Percentiles rank a stretch among this genome's conserved stretches.
Evolutionary conservation across 2,329 filamentous ascomycete species (phyloP).

Genomic region (Penicillium concentricum): DNA sequence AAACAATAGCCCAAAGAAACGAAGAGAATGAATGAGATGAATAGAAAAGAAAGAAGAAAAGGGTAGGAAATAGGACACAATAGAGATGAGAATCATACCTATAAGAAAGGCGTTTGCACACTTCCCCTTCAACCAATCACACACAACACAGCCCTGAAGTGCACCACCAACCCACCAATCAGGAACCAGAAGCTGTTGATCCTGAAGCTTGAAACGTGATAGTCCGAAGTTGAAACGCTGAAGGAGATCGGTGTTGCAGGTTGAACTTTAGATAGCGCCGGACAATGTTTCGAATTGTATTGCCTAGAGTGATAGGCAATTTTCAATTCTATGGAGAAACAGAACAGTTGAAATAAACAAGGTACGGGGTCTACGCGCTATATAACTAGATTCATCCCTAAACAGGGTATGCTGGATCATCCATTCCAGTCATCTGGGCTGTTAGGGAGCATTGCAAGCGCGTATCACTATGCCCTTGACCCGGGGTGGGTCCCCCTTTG

Average conservation of each 20-base stretch:
- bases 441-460: slow-evolving; percentile 9
- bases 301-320: neutral
- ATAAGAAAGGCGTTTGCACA: neutral
- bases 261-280: neutral
- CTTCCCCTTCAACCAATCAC: slow-evolving; percentile 16
- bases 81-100: neutral
- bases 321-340: neutral
- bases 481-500: neutral
- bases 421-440: slow-evolving; percentile 19
- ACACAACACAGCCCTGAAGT: slow-evolving; percentile 6
- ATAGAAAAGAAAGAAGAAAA: slow-evolving; percentile 1
- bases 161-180: slow-evolving; percentile 23
- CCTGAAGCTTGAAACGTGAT: slow-evolving; percentile 22
- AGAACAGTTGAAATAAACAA: neutral
- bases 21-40: neutral
- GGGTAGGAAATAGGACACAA: neutral
- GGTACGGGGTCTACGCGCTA: slow-evolving; percentile 19
- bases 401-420: slow-evolving; percentile 17
- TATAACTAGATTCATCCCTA: slow-evolving; percentile 14
- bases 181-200: slow-evolving; percentile 5
- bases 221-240: slow-evolving; percentile 21
- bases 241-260: slow-evolving; percentile 19
- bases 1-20: neutral
- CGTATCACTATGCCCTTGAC: slow-evolving; percentile 6
- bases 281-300: neutral